Evolutionary conservation across 495 filamentous ascomycete genomes (phyloP), one percentile per base, ranked within the genome.

Genomic region (Aspergillus affinis): DNA sequence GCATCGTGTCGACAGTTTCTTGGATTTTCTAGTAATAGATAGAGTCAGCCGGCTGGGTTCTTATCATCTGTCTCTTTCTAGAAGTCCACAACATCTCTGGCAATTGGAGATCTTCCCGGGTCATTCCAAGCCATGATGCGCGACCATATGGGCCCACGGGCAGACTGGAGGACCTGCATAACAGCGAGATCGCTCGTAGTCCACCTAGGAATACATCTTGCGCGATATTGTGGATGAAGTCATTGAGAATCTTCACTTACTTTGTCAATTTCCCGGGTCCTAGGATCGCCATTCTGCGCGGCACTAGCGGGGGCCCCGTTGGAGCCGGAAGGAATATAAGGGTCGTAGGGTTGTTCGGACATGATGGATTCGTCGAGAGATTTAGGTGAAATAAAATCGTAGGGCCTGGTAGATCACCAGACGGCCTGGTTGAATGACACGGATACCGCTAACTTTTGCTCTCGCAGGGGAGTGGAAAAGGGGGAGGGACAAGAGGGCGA

Each of bases 1-100:
- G 86, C 92, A 97, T 96, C 52, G 92, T 88, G 67, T 87, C 87
- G 70, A 96, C 89, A 26, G 92, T 96, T 66, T 91, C 89, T 70
- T 98, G 88, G 76, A 98, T 96, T 96, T 97, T 90, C 94, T 98
- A 75, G 20, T 60, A 44, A 44, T n/a, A 49, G 3, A 55, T 54
- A 44, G 30, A 41, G 55, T 75, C 63, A 70, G 69, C 58, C 55
- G 26, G 13, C 3, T 10, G 9, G 36, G 12, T 0, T 41, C 12
- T 41, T 0, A 41, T 12, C 8, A 41, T 8, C 9, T 12, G 2
- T 15, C 9, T 41, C 12, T 36, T 41, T 6, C 6, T 2, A 41
- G 9, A 41, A 17, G 9, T 15, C 36, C 36, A 41, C 13, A 41
- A 2, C 12, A 41, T 41, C 7, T 9, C 36, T 41, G 10, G 12